Evolutionary conservation across 2,329 filamentous ascomycete genomes (phyloP).

Genomic region (Cytospora paraplurivora): DNA sequence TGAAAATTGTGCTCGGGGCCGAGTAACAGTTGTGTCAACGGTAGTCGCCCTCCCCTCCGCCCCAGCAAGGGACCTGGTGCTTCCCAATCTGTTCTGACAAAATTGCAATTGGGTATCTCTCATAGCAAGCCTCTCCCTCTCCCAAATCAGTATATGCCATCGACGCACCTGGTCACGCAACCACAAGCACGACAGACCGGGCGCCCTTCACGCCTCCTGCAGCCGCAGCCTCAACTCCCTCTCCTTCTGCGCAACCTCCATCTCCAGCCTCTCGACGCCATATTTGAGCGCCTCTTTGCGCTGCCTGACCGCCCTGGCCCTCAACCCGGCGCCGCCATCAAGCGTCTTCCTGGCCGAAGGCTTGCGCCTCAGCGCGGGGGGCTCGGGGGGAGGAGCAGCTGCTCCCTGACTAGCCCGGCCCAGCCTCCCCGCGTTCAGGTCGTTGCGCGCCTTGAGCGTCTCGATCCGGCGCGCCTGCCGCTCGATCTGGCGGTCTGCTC

Average conservation of each 20-base stretch:
- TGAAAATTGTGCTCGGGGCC: not conserved
- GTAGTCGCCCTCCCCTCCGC: not conserved
- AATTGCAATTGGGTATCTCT: conserved; percentile 2
- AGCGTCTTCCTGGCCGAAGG: conserved; percentile 42
- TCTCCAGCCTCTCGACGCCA: conserved; percentile 79
- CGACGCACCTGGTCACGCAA: not conserved
- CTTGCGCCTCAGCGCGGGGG: conserved; percentile 24
- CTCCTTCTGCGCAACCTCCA: conserved; percentile 80
- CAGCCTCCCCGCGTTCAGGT: conserved; percentile 76
- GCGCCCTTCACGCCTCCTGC: conserved; percentile 37
- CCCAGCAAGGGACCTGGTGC: not conserved
- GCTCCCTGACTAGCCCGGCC: conserved; percentile 33
- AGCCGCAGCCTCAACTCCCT: conserved; percentile 57
- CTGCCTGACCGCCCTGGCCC: conserved; percentile 66
- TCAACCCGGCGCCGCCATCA: conserved; percentile 54
- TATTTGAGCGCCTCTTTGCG: conserved; percentile 86
- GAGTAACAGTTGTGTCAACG: not conserved
- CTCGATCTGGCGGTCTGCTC: conserved; percentile 81
- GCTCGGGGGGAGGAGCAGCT: not conserved
- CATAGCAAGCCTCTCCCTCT: not conserved
- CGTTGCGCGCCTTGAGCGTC: conserved; percentile 77
- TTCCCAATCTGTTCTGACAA: not conserved
- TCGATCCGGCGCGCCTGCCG: conserved; percentile 82
- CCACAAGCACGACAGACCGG: no score
- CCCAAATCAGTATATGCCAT: not conserved